phyloP scores from a whole-genome alignment of 371 early-diverging fungal species.

The Mucor mucedo region DNA sequence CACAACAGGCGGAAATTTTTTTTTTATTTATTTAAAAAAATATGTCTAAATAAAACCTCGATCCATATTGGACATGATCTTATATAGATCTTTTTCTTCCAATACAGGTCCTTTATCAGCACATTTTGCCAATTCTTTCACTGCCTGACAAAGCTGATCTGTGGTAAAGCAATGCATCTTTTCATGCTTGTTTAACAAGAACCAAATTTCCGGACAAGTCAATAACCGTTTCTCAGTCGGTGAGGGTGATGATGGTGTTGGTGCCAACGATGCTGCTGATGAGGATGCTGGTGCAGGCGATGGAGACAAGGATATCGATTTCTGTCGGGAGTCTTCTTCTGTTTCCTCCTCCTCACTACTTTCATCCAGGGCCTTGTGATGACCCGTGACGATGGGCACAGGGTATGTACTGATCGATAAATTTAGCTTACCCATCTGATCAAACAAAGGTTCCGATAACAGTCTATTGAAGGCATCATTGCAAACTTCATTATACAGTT shows the following conservation, averaged over 20 bases:
- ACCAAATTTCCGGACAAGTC: slow-evolving; percentile 56
- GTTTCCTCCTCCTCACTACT: not conserved
- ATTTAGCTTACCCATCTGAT: slow-evolving; percentile 38
- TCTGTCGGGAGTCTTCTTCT: not conserved
- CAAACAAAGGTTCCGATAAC: slow-evolving; percentile 52
- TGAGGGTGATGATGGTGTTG: not conserved
- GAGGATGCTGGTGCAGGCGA: too few relatives aligned
- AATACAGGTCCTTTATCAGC: slow-evolving; percentile 60
- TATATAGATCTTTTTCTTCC: slow-evolving; percentile 40
- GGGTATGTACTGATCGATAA: slow-evolving; percentile 14
- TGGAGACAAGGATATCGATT: too few relatives aligned
- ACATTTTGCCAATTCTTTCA: slow-evolving; percentile 58
- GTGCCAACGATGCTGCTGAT: not conserved
- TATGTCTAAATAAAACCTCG: slow-evolving; percentile 14
- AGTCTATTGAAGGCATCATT: slow-evolving; percentile 36
- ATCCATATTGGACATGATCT: slow-evolving; percentile 33
- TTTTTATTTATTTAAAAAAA: not conserved
- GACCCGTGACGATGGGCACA: slow-evolving; percentile 17
- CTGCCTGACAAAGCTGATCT: slow-evolving; percentile 47
- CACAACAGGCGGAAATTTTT: not conserved
- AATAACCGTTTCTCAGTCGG: slow-evolving; percentile 13
- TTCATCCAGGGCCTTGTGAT: not conserved
- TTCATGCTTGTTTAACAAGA: slow-evolving; percentile 52
- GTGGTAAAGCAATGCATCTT: slow-evolving; percentile 48
- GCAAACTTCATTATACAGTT: slow-evolving; percentile 32